These are phyloP conservation scores for Botrytis elliptica DNA, from an alignment of 2,329 filamentous ascomycete species.

Conservation along the genomic window DNA sequence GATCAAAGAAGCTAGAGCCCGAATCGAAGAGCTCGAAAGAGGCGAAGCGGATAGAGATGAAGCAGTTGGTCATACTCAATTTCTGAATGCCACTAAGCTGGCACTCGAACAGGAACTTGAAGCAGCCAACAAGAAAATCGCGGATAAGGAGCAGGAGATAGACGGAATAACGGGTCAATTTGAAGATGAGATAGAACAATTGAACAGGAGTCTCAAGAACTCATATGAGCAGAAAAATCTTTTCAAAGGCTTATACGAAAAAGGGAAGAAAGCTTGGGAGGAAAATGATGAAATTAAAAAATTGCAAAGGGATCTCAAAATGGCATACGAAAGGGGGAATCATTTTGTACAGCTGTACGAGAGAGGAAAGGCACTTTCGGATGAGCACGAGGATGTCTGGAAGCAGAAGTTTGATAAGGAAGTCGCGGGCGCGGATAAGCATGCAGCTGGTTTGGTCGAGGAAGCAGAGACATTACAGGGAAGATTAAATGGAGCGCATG, in stretches of 20 bases:
- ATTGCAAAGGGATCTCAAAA: not conserved
- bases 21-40: slow-evolving; percentile 1
- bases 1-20: not conserved
- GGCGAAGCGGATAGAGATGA: not conserved
- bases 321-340: not conserved
- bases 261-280: not conserved
- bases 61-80: too few relatives aligned
- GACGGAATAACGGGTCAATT: not conserved
- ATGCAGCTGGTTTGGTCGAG: slow-evolving; percentile 10
- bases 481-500: slow-evolving; percentile 12
- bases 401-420: slow-evolving; percentile 4
- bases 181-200: slow-evolving; percentile 11
- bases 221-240: not conserved
- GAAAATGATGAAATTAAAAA: not conserved
- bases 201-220: not conserved
- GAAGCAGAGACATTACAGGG: slow-evolving; percentile 13
- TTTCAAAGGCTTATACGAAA: not conserved
- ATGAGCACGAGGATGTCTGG: slow-evolving; percentile 4
- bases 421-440: not conserved
- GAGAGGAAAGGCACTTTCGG: slow-evolving; percentile 4
- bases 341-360: not conserved
- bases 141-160: not conserved
- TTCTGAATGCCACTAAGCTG: not conserved
- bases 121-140: not conserved
- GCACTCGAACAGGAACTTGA: not conserved